Base-by-base conservation (phyloP, 1,284 basidiomycete genomes). In the Malassezia nana region DNA sequence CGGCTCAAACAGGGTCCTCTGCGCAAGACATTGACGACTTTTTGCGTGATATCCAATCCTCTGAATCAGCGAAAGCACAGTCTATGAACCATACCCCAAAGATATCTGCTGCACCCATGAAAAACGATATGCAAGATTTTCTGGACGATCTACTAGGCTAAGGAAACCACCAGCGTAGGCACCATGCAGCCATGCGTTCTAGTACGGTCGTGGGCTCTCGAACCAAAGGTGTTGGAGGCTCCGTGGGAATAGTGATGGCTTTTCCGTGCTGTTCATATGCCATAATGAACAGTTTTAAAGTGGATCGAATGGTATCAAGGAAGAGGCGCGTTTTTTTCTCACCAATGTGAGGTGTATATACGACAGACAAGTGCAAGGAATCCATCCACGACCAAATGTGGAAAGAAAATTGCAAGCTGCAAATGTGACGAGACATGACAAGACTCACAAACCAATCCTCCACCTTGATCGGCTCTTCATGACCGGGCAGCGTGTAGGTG, bases 1-100 rank as follows among this genome's bases (percentile, higher is more conserved):
- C 24, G 2, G 16, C 32, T 9, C 22, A 22, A 9, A 31, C 28
- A 5, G 28, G 42, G 25, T 46, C 29, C 22, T 15, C 41, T 16
- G 40, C 46, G 3, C 24, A 44, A 16, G 56, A 58, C 35, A 43
- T 54, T 30, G 56, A 54, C 33, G 51, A 42, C 15, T 50, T 54
- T 25, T 39, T 57, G 8, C 24, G 24, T 7, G 51, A 49, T 13
- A 30, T 56, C 9, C 29, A 49, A 16, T 26, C 24, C 7, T 10
- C 28, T 8, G 24, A 46, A 9, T 16, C 30, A 7, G n/a, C 6
- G 30, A 20, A 24, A 30, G 43, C 13, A 10, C n/a, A 15, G 2
- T 8, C 20, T 8, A 24, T 16, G 3, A 30, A 8, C 9, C 12
- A 12, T 3, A 3, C 6, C 20, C 8, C 22, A 29, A n/a, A 7